phyloP scores from a whole-genome alignment of 208 protist species.

The Crithidia fasciculata region DNA sequence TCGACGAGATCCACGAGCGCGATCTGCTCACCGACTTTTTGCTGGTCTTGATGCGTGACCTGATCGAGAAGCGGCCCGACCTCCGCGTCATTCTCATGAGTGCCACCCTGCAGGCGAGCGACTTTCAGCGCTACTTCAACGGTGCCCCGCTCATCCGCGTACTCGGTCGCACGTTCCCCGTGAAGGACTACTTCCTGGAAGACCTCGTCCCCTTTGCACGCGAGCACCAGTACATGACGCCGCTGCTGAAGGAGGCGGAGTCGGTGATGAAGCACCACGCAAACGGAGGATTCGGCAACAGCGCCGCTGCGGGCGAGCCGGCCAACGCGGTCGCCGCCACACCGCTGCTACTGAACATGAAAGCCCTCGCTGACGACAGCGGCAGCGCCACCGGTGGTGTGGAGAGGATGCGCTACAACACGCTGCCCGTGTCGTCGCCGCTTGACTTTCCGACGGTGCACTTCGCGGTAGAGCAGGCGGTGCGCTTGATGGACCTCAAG shows the following conservation, averaged over 20 bases:
- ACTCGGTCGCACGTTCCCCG: constrained; percentile 82
- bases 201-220: constrained; percentile 69
- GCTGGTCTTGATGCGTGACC: constrained; percentile 96
- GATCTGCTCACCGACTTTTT: constrained; percentile 99
- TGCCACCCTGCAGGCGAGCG: constrained; percentile 91
- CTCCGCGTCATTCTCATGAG: constrained; percentile 98
- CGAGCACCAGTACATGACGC: constrained; percentile 78
- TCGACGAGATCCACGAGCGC: constrained; percentile 99
- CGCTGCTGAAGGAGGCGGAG: constrained; percentile 71
- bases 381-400: background rate
- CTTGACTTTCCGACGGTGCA: constrained; percentile 87
- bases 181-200: constrained; percentile 87
- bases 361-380: background rate
- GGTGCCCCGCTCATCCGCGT: constrained; percentile 85
- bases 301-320: no score
- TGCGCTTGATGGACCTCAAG: constrained; percentile 70
- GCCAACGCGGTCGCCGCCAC: background rate
- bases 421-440: constrained; percentile 56
- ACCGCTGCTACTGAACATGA: background rate
- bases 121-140: constrained; percentile 88
- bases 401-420: constrained; percentile 54
- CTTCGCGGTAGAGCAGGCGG: constrained; percentile 86
- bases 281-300: background rate
- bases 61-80: constrained; percentile 78
- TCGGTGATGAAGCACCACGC: background rate